Percentiles rank a stretch among this genome's conserved stretches.
Evolutionary conservation across 2,329 filamentous ascomycete species (phyloP).

Genomic region (Bipolaris victoriae): DNA sequence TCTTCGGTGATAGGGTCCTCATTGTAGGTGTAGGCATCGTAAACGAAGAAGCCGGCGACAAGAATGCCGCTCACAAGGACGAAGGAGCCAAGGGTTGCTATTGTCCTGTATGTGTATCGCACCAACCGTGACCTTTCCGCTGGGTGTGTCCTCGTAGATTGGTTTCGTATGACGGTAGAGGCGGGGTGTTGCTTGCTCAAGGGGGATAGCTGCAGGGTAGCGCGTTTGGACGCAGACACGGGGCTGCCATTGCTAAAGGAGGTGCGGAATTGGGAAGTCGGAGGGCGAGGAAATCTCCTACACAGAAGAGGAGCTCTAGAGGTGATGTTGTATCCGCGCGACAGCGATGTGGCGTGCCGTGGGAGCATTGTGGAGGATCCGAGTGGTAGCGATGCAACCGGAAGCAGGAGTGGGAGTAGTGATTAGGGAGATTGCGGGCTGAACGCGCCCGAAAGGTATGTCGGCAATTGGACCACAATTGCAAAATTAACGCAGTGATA

Average conservation of each 20-base stretch:
- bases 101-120: slow-evolving; percentile 69
- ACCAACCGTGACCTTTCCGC: slow-evolving; percentile 45
- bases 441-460: not conserved
- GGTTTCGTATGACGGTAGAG: slow-evolving; percentile 29
- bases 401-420: slow-evolving; percentile 10
- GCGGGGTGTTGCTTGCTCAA: slow-evolving; percentile 22
- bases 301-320: slow-evolving; percentile 24
- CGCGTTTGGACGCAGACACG: slow-evolving; percentile 28
- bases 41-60: slow-evolving; percentile 86
- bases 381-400: slow-evolving; percentile 9
- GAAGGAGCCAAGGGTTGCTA: slow-evolving; percentile 76
- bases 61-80: slow-evolving; percentile 71
- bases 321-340: slow-evolving; percentile 33
- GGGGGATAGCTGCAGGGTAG: slow-evolving; percentile 27
- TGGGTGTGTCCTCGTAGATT: slow-evolving; percentile 42
- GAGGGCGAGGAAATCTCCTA: slow-evolving; percentile 18
- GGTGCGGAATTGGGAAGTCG: slow-evolving; percentile 28
- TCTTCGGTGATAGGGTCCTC: slow-evolving; percentile 71
- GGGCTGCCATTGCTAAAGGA: slow-evolving; percentile 37
- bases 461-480: slow-evolving; percentile 19
- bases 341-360: slow-evolving; percentile 39
- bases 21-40: slow-evolving; percentile 90
- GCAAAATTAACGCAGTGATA: slow-evolving; percentile 1
- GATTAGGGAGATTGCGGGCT: not conserved
- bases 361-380: slow-evolving; percentile 33